Conservation (phyloP, 805 yeast species). For the Saturnispora zaruensis region DNA sequence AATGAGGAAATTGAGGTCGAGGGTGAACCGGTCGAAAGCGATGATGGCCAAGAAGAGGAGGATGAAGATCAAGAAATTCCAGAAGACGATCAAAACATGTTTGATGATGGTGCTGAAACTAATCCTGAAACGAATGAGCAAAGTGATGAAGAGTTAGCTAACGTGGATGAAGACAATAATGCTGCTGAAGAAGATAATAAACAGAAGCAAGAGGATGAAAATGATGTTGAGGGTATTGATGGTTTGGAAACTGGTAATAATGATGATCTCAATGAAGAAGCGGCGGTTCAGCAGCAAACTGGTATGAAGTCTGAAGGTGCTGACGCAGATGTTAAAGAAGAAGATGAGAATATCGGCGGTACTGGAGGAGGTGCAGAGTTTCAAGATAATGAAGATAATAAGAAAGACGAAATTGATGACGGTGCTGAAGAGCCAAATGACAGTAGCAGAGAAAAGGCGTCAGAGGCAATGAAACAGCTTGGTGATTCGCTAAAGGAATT, state of each 20-base stretch:
- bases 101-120: constrained; percentile 15
- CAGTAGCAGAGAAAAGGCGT: constrained; percentile 55
- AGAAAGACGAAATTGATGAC: constrained; percentile 32
- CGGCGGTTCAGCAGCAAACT: constrained; percentile 28
- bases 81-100: constrained; percentile 17
- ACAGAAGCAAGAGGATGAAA: constrained; percentile 28
- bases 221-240: constrained; percentile 24
- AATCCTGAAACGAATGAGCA: constrained; percentile 25
- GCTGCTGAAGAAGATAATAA: constrained; percentile 23
- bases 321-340: constrained; percentile 29
- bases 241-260: constrained; percentile 29
- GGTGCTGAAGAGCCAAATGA: constrained; percentile 45
- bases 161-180: constrained; percentile 22
- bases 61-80: constrained; percentile 26
- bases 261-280: constrained; percentile 27
- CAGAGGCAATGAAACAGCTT: constrained; percentile 73
- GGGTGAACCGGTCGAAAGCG: constrained; percentile 23
- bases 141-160: constrained; percentile 26
- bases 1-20: constrained; percentile 22
- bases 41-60: constrained; percentile 23
- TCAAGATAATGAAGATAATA: constrained; percentile 35
- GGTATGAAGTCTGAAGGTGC: constrained; percentile 32
- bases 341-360: constrained; percentile 59
- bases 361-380: constrained; percentile 40
- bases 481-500: constrained; percentile 91